phyloP scores from a whole-genome alignment of 177 flowering plant genomes.

The Vitis hybrid region DNA sequence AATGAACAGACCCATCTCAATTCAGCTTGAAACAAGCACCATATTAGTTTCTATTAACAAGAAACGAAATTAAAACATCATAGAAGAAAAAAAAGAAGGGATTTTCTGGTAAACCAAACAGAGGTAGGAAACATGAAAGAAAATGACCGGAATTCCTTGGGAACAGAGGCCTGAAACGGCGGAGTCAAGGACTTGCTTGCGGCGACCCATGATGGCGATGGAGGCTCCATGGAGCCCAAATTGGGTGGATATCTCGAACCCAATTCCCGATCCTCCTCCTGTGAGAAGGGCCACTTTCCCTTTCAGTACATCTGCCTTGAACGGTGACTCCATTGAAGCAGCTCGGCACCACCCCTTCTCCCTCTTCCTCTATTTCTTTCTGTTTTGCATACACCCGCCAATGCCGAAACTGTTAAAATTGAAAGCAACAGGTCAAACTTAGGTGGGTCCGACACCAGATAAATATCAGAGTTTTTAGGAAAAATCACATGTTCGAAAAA shows the following conservation, averaged over 20 bases:
- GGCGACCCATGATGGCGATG: constrained; percentile 89
- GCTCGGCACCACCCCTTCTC: not conserved
- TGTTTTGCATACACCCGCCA: not conserved
- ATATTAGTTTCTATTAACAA: too few relatives aligned
- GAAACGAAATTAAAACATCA: too few relatives aligned
- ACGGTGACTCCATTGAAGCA: constrained; percentile 69
- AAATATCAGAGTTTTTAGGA: too few relatives aligned
- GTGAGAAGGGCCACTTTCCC: constrained; percentile 83
- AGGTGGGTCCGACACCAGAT: too few relatives aligned
- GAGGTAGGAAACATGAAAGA: not conserved
- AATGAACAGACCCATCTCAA: too few relatives aligned
- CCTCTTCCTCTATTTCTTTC: constrained; percentile 5
- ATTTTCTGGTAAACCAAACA: too few relatives aligned
- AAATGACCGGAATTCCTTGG: constrained; percentile 55
- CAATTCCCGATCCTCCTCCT: constrained; percentile 93
- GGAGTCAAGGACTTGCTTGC: constrained; percentile 59
- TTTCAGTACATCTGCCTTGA: constrained; percentile 55
- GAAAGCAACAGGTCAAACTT: too few relatives aligned
- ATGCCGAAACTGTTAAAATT: too few relatives aligned
- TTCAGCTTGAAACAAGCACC: too few relatives aligned
- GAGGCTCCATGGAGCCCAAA: constrained; percentile 89
- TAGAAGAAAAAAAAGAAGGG: too few relatives aligned
- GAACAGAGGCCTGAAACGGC: constrained; percentile 68
- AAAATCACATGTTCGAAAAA: too few relatives aligned
- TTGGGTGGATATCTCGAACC: constrained; percentile 70